Evolutionary conservation across 495 filamentous ascomycete species (phyloP).

Genomic region (Penicillium paradoxum): DNA sequence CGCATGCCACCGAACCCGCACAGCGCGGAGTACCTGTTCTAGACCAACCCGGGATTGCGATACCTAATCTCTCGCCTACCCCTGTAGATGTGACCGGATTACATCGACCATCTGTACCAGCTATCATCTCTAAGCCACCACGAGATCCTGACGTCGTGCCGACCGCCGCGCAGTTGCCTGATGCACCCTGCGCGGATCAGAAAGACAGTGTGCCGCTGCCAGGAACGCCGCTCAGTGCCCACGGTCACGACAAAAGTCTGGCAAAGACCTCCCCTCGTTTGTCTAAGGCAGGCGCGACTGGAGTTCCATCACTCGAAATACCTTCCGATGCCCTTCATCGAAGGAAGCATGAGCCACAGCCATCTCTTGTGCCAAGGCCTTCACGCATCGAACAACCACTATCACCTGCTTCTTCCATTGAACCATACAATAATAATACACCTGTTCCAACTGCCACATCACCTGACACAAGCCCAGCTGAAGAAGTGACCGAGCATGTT

Average conservation of each 20-base stretch:
- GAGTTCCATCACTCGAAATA: constrained; percentile 14
- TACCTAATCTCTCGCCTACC: constrained; percentile 8
- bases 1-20: constrained; percentile 19
- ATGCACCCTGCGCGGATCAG: constrained; percentile 9
- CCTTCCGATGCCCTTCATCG: constrained; percentile 8
- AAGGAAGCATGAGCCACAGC: constrained; percentile 30
- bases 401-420: constrained; percentile 42
- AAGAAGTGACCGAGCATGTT: constrained; percentile 27
- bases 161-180: constrained; percentile 7
- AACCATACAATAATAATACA: constrained; percentile 41
- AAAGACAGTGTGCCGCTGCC: constrained; percentile 17
- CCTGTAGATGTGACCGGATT: constrained; percentile 1
- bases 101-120: constrained; percentile 12
- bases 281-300: constrained; percentile 14
- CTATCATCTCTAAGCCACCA: constrained; percentile 7
- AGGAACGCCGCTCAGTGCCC: constrained; percentile 21
- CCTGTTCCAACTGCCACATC: constrained; percentile 35
- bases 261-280: constrained; percentile 12
- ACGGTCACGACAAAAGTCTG: constrained; percentile 19
- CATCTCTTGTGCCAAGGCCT: constrained; percentile 29
- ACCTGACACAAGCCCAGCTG: constrained; percentile 39
- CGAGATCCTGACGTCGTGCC: constrained; percentile 11
- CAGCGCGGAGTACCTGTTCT: constrained; percentile 13
- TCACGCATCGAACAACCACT: constrained; percentile 36
- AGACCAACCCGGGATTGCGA: background rate